These are phyloP conservation scores for Calocybe indica DNA, from an alignment of 768 basidiomycete genomes.

Conservation along the genomic window DNA sequence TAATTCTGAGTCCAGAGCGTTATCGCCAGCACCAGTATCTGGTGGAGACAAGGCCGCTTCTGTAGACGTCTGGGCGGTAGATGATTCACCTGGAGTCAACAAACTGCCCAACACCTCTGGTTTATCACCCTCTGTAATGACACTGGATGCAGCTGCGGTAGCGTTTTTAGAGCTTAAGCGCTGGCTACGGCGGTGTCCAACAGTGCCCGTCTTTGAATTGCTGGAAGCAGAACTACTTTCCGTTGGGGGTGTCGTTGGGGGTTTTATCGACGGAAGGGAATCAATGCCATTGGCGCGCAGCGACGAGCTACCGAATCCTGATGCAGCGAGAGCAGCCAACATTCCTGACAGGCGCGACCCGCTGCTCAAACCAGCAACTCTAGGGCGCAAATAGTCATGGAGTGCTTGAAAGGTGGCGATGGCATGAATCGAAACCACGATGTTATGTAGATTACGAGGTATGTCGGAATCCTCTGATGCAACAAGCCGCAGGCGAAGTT, in stretches of 20 bases:
- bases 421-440: constrained; percentile 96
- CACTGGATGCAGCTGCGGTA: constrained; percentile 7
- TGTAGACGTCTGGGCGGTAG: constrained; percentile 6
- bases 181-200: constrained; percentile 72
- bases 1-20: constrained; percentile 58
- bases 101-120: too few relatives aligned
- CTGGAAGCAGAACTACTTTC: constrained; percentile 14
- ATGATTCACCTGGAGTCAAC: neutral
- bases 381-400: constrained; percentile 91
- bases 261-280: constrained; percentile 22
- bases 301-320: constrained; percentile 56
- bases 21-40: constrained; percentile 48
- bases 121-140: neutral
- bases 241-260: constrained; percentile 26
- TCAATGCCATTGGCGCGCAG: constrained; percentile 29
- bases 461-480: constrained; percentile 87
- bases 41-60: constrained; percentile 20
- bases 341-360: constrained; percentile 76
- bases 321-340: constrained; percentile 84
- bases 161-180: constrained; percentile 71
- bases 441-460: constrained; percentile 80
- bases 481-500: constrained; percentile 83
- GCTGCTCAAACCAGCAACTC: constrained; percentile 67
- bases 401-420: constrained; percentile 97
- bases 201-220: constrained; percentile 30